Conservation (phyloP, 345 rosid species). For the Gossypium raimondii region DNA sequence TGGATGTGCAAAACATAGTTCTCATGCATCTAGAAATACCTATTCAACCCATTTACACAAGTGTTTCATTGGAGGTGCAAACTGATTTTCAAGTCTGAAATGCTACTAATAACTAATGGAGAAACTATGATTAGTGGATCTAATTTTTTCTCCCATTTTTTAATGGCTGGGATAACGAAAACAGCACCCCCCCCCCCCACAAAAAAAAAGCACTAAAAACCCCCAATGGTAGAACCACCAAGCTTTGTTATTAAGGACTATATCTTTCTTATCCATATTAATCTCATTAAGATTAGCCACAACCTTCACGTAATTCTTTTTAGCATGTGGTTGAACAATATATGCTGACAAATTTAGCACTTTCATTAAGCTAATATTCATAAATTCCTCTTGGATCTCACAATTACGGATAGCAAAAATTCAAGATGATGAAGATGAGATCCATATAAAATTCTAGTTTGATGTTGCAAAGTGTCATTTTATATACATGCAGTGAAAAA, state of each 20-base stretch:
- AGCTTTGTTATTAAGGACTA: too few species aligned
- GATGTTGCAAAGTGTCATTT: not conserved
- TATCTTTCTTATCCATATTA: too few species aligned
- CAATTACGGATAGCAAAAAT: not conserved
- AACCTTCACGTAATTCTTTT: too few species aligned
- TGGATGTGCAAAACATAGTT: not conserved
- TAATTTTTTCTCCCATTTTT: not conserved
- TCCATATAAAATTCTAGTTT: not conserved
- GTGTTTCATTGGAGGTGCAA: not conserved
- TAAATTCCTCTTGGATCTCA: not conserved
- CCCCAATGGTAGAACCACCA: too few species aligned
- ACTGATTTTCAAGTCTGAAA: not conserved
- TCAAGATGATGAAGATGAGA: not conserved
- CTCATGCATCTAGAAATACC: not conserved
- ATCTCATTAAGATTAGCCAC: too few species aligned
- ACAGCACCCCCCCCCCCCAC: too few species aligned
- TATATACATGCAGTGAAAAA: not conserved
- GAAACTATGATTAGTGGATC: not conserved
- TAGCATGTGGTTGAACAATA: too few species aligned
- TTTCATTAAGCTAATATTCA: not conserved
- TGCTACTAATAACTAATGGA: not conserved
- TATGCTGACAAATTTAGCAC: not conserved
- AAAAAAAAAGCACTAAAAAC: too few species aligned
- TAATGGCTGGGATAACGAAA: not conserved
- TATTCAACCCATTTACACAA: not conserved